phyloP scores from a whole-genome alignment of 2,329 filamentous ascomycete species.

The Diplodia corticola region DNA sequence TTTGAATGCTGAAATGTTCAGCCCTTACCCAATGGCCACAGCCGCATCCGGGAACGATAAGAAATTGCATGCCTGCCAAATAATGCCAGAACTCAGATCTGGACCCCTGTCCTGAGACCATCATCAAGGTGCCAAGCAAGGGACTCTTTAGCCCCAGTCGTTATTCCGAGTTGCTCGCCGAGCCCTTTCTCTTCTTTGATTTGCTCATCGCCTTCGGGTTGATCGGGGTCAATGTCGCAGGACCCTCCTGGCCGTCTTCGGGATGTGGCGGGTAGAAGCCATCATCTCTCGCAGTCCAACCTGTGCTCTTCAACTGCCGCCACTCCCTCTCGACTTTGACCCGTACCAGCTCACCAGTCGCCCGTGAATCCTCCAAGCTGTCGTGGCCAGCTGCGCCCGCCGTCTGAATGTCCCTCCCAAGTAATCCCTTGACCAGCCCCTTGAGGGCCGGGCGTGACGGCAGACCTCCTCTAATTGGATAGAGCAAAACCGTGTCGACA shows the following conservation, averaged over 20 bases:
- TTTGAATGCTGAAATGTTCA: not conserved
- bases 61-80: not conserved
- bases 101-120: not conserved
- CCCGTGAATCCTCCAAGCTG: slow-evolving; percentile 85
- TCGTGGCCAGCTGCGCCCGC: slow-evolving; percentile 74
- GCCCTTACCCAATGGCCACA: not conserved
- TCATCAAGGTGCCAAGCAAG: not conserved
- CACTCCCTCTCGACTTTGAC: slow-evolving; percentile 70
- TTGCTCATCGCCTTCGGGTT: not conserved
- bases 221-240: not conserved
- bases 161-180: not conserved
- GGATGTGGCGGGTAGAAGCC: slow-evolving; percentile 9
- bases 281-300: slow-evolving; percentile 57
- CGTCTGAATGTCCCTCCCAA: slow-evolving; percentile 77
- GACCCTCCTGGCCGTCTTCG: not conserved
- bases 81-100: not conserved
- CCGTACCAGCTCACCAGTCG: slow-evolving; percentile 82
- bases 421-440: slow-evolving; percentile 65
- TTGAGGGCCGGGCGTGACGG: slow-evolving; percentile 80
- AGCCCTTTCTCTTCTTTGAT: slow-evolving; percentile 29
- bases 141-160: slow-evolving; percentile 10
- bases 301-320: slow-evolving; percentile 63
- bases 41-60: not conserved
- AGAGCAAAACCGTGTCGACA: slow-evolving; percentile 83
- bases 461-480: slow-evolving; percentile 73